These are phyloP conservation scores for Cladophialophora carrionii DNA, from an alignment of 2,329 filamentous ascomycete genomes.

Conservation along the genomic window DNA sequence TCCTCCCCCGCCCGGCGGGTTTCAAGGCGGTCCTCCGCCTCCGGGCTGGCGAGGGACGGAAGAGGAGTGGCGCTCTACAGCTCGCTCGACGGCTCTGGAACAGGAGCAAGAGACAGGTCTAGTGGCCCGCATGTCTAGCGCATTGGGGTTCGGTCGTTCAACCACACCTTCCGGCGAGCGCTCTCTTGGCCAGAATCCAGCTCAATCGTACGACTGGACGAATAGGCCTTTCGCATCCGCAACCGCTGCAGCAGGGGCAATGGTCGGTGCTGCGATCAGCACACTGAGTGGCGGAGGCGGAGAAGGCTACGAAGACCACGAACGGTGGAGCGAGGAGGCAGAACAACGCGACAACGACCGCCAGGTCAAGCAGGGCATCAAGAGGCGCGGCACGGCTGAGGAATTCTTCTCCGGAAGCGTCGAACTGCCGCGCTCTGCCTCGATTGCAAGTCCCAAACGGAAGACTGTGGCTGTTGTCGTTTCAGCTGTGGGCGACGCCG, in stretches of 20 bases:
- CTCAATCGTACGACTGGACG: constrained; percentile 83
- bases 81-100: constrained; percentile 41
- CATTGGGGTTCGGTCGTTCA: constrained; percentile 60
- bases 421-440: constrained; percentile 28
- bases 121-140: constrained; percentile 77
- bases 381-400: constrained; percentile 41
- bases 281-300: constrained; percentile 84
- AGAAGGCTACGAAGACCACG: constrained; percentile 79
- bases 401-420: constrained; percentile 39
- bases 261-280: constrained; percentile 77
- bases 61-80: constrained; percentile 43
- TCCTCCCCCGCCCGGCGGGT: constrained; percentile 38
- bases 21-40: constrained; percentile 34
- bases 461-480: constrained; percentile 88
- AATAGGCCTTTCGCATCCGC: constrained; percentile 79
- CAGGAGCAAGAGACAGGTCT: constrained; percentile 59
- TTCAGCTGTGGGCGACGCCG: constrained; percentile 71
- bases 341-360: constrained; percentile 62
- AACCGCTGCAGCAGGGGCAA: constrained; percentile 79
- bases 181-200: constrained; percentile 58
- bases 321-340: constrained; percentile 89
- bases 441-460: constrained; percentile 48
- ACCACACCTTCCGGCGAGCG: constrained; percentile 64
- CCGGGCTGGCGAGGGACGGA: constrained; percentile 40
- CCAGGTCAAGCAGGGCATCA: constrained; percentile 32